Conservation (phyloP, 1,284 basidiomycete genomes). For the Sporisorium scitamineum region DNA sequence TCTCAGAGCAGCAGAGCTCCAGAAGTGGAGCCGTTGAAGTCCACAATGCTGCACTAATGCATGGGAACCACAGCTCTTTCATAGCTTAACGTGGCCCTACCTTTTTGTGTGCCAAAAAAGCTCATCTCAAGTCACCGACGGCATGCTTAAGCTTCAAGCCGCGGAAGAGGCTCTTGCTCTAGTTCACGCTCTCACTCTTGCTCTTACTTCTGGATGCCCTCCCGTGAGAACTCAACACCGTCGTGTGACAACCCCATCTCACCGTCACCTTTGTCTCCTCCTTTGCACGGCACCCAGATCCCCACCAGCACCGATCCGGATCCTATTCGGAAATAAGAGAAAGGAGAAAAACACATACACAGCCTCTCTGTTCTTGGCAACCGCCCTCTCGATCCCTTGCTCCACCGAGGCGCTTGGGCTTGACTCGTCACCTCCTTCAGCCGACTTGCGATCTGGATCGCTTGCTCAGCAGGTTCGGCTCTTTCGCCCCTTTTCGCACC, state of each 20-base stretch:
- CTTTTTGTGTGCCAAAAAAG: neutral
- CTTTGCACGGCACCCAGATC: neutral
- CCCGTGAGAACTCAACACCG: neutral
- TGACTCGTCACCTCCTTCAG: neutral
- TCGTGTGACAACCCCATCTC: slow-evolving; percentile 1
- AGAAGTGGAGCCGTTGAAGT: too few species aligned
- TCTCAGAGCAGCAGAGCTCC: neutral
- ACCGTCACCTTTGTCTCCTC: neutral
- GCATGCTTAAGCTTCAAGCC: neutral
- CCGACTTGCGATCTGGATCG: neutral
- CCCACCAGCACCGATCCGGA: neutral
- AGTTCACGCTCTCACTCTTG: neutral
- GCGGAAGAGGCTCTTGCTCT: neutral
- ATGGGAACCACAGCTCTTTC: neutral
- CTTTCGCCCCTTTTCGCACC: slow-evolving; percentile 4
- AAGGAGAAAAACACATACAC: too few species aligned
- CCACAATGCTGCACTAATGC: slow-evolving; percentile 1
- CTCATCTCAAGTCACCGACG: neutral
- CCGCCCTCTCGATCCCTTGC: too few species aligned
- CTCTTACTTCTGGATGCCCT: neutral
- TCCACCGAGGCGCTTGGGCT: neutral
- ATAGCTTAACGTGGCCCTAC: neutral
- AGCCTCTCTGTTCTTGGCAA: too few species aligned
- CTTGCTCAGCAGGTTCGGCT: slow-evolving; percentile 7
- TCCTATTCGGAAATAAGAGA: too few species aligned